Evolutionary conservation across 139 green algal species (phyloP), one percentile per base, ranked within the genome.

Genomic region (Edaphochlamys debaryana): DNA sequence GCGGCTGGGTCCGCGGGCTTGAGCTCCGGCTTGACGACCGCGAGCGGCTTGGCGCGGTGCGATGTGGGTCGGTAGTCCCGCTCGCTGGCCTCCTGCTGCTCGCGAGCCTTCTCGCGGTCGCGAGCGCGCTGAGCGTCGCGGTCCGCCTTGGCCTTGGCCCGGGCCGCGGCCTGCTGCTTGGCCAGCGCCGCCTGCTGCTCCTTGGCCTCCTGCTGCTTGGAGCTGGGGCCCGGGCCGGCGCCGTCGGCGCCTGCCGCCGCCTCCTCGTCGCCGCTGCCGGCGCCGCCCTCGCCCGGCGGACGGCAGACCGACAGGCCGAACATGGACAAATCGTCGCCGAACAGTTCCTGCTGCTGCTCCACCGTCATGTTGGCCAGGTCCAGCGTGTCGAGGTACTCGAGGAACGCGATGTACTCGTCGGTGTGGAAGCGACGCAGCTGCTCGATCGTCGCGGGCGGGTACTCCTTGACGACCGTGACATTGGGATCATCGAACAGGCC

Each of bases 401-500:
- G 60, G 60, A 81, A 81, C 1, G 75, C 75, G 17, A 81, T 62
- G 41, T 81, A 81, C 41, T 81, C 75, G 30, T 71, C 75, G n/a
- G 75, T 81, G 60, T 81, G 75, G 32, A 81, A 81, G 41, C 75
- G 75, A 0, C 75, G 75, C 0, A 81, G 75, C 60, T 81, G 60
- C 13, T 71, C 75, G n/a, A 58, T 45, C 6, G 75, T 81, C 25
- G 60, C 75, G 20, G 75, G 75, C 30, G 60, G 17, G 60, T 81
- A 81, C 4, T 81, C 60, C 17, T 17, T 8, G 4, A 81, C 38
- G 41, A 81, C 22, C 7, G 67, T 48, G 29, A 98, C 89, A 54
- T 92, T 86, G 80, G 98, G 89, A 32, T 94, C 79, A 22, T 90
- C 86, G 52, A 92, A 87, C 38, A 98, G 71, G 27, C 90, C 92